Base-by-base conservation (phyloP, 176 grass and related monocot genomes). In the Tillandsia leiboldiana region DNA sequence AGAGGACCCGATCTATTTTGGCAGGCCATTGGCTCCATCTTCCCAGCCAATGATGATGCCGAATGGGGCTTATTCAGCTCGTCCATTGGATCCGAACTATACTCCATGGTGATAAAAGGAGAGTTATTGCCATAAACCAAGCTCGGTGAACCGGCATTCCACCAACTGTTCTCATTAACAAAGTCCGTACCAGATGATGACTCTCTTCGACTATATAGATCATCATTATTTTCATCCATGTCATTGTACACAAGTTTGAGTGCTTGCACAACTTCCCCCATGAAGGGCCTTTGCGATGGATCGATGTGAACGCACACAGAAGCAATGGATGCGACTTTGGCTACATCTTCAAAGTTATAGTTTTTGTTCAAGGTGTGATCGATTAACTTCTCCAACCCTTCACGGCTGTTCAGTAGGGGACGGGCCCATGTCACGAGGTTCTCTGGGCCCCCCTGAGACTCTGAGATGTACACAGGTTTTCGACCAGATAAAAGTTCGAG, bases 381-480 rank as follows among this genome's bases (percentile, higher is more conserved):
- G 0, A 77, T 62, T 14, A 77, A 8, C 61, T 61, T 17, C 12
- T 28, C 22, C 9, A 77, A 2, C 20, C 66, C 75, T 62, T 69
- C 75, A 11, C 66, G 59, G 12, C 17, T 51, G 7, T 29, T 27
- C 2, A 77, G 66, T n/a, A 77, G 66, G 50, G 75, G 66, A n/a
- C 75, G 65, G 54, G 75, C 75, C 75, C 75, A 69, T 15, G 33
- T 77, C n/a, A 69, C 75, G 50, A 77, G 65, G 51, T 69, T 77
- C 53, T 77, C 66, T 42, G 33, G 33, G 49, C 33, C 64, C 9
- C 53, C 75, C n/a, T 17, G 53, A 1, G 65, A 59, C 17, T 59
- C 20, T 5, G 66, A 69, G 29, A 69, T 51, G 18, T 77, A 49
- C 9, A 77, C 75, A 69, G 75, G 66, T n/a, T 69, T 61, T 8